Percentiles rank a stretch among this genome's conserved stretches.
Evolutionary conservation across 345 rosid genomes (phyloP).

Genomic region (Brassica incana): DNA sequence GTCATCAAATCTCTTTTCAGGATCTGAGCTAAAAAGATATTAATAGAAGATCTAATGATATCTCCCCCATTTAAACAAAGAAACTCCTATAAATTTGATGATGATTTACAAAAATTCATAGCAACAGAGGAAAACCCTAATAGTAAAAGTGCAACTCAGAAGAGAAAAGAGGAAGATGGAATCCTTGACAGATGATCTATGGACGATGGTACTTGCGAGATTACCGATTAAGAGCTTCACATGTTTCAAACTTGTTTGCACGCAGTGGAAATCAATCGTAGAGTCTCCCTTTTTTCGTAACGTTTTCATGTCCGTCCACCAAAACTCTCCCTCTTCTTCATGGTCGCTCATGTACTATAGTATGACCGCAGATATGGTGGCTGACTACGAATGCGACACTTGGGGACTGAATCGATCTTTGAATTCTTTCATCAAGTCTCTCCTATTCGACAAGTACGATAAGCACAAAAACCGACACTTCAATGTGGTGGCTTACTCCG

Average conservation of each 20-base stretch:
- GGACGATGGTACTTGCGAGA: not conserved
- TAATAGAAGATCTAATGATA: too few relatives aligned
- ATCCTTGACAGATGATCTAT: not conserved
- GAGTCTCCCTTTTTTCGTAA: not conserved
- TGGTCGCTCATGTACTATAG: not conserved
- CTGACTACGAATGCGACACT: not conserved
- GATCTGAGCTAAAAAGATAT: too few relatives aligned
- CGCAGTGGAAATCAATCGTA: not conserved
- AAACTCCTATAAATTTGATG: too few relatives aligned
- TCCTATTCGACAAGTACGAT: not conserved
- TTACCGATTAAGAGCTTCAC: conserved; percentile 4
- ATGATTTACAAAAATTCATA: too few relatives aligned
- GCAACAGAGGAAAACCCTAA: not conserved
- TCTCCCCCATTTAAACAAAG: too few relatives aligned
- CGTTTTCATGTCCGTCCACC: not conserved
- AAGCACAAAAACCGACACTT: not conserved
- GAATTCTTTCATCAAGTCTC: not conserved
- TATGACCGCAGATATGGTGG: not conserved
- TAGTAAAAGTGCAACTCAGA: not conserved
- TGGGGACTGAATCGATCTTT: not conserved
- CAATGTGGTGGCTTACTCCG: not conserved
- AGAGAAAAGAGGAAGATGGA: not conserved
- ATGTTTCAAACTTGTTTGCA: conserved; percentile 2
- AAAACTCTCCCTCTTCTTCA: not conserved
- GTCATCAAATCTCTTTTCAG: too few relatives aligned